phyloP scores from a whole-genome alignment of 768 basidiomycete genomes.

The Dioszegia aurantiaca region DNA sequence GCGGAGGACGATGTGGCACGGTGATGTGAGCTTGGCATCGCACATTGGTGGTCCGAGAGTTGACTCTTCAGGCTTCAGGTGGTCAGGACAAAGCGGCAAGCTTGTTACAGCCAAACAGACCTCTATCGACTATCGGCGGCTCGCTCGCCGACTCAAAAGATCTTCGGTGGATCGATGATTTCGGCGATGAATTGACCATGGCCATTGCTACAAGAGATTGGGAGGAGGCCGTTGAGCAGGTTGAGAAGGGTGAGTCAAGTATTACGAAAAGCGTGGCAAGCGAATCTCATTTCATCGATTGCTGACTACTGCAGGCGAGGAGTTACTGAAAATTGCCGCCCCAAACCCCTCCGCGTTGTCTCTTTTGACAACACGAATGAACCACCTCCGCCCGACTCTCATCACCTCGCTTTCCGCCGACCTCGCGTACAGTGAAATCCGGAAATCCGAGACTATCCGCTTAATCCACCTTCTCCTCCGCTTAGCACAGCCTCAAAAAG shows the following conservation, averaged over 20 bases:
- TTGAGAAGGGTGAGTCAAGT: constrained; percentile 67
- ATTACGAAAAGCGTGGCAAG: neutral
- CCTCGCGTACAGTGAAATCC: constrained; percentile 70
- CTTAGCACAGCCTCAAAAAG: constrained; percentile 71
- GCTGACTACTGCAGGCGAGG: constrained; percentile 23
- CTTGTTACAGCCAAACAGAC: constrained; percentile 54
- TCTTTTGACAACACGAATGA: constrained; percentile 59
- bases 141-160: constrained; percentile 64
- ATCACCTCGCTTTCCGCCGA: constrained; percentile 68
- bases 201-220: constrained; percentile 85
- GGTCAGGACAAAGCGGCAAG: constrained; percentile 59
- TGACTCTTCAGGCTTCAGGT: neutral
- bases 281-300: neutral
- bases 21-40: constrained; percentile 56
- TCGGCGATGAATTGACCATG: constrained; percentile 85
- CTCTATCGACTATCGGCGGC: constrained; percentile 65
- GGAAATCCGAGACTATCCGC: constrained; percentile 69
- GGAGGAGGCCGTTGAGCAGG: constrained; percentile 76
- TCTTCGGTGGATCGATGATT: constrained; percentile 81
- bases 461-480: constrained; percentile 72
- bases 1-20: constrained; percentile 61
- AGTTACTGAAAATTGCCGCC: constrained; percentile 53
- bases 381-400: constrained; percentile 65
- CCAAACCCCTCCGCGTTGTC: constrained; percentile 28
- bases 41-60: neutral